A percentile compares a stretch with the other conserved stretches of the same genome.
Evolutionary conservation across 805 yeast genomes (phyloP).

Genomic region (Cyberlindnera xylosilytica): DNA sequence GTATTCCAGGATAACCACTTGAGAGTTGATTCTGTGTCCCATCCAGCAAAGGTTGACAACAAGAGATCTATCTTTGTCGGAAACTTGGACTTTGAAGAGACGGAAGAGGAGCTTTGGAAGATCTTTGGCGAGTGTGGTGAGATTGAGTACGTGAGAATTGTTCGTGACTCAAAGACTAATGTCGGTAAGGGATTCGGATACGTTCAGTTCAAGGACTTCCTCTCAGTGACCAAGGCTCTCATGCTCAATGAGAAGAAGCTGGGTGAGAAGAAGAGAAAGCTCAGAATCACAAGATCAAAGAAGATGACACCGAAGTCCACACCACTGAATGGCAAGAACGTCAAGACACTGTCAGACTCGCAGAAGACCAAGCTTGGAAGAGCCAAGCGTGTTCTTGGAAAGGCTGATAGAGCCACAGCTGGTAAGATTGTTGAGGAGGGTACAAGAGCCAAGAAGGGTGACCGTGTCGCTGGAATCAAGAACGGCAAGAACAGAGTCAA

Average conservation of each 20-base stretch:
- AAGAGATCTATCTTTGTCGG: conserved; percentile 88
- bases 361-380: conserved; percentile 80
- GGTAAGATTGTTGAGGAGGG: conserved; percentile 66
- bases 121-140: conserved; percentile 68
- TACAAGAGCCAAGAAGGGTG: conserved; percentile 70
- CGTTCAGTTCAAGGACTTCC: conserved; percentile 77
- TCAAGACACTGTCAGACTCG: conserved; percentile 48
- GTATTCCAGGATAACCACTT: conserved; percentile 72
- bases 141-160: conserved; percentile 84
- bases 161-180: conserved; percentile 90
- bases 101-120: conserved; percentile 85
- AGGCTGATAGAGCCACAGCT: conserved; percentile 70
- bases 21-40: conserved; percentile 90
- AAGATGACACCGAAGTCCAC: conserved; percentile 22
- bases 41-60: conserved; percentile 83
- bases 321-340: conserved; percentile 17
- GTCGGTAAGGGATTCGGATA: conserved; percentile 97
- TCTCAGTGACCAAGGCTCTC: conserved; percentile 78
- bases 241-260: conserved; percentile 68
- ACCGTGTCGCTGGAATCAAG: conserved; percentile 55
- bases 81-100: conserved; percentile 87
- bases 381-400: conserved; percentile 71
- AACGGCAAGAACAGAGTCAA: conserved; percentile 49
- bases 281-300: conserved; percentile 76
- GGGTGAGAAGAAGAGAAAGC: conserved; percentile 47